Conservation (phyloP, 257 asterid genomes). For the Misopates orontium region DNA sequence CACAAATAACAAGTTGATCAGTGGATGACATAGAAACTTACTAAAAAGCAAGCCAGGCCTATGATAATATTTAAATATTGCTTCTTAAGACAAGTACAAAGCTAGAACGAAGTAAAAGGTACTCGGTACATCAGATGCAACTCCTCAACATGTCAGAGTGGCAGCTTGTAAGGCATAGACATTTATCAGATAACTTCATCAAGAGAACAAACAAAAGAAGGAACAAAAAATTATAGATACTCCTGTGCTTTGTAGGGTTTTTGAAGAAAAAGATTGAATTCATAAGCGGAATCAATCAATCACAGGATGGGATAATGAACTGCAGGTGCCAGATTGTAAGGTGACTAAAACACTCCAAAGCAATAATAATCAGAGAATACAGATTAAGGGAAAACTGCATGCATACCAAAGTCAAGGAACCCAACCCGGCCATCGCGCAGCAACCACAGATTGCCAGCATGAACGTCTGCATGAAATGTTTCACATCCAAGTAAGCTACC, state of each 20-base stretch:
- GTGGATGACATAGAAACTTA: not conserved
- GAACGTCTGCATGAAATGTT: constrained; percentile 94
- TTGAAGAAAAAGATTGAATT: not conserved
- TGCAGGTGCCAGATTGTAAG: constrained; percentile 4
- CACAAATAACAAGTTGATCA: not conserved
- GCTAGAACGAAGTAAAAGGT: not conserved
- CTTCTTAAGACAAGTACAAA: not conserved
- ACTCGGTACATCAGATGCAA: not conserved
- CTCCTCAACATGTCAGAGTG: constrained; percentile 14
- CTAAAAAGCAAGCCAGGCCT: not conserved
- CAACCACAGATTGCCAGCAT: constrained; percentile 95
- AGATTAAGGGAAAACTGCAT: constrained; percentile 1
- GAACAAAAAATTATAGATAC: constrained; percentile 1
- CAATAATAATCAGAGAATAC: not conserved
- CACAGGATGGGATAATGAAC: not conserved
- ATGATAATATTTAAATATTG: not conserved
- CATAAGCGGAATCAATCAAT: not conserved
- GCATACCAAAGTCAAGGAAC: constrained; percentile 91
- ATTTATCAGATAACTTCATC: constrained; percentile 12
- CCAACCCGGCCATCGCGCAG: constrained; percentile 98
- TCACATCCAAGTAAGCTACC: constrained; percentile 97
- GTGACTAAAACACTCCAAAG: constrained; percentile 5
- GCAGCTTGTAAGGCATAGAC: not conserved
- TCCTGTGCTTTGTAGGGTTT: constrained; percentile 11
- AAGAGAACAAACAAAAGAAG: not conserved